Base-by-base conservation (phyloP, 148 eudicot genomes). In the Camellia lanceoleosa region DNA sequence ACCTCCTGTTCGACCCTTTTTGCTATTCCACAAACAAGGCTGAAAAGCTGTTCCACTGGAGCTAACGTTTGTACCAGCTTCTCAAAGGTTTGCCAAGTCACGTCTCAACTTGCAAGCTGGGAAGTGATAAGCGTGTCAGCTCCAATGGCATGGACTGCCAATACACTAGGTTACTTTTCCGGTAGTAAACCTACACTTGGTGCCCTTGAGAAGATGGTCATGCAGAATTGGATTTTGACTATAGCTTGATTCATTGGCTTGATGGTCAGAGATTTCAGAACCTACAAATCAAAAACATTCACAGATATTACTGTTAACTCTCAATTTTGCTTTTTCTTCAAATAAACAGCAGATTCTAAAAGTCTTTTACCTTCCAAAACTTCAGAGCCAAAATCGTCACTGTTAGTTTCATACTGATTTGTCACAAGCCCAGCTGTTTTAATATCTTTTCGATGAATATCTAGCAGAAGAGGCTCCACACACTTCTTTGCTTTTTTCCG, bases 331-430 rank as follows among this genome's bases (percentile, higher is more conserved):
- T 16, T 14, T 23, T 56, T 15, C 41, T 51, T 41, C 61, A 19
- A 62, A 80, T 38, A 8, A 61, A 44, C 8, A 16, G 38, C 71
- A 64, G n/a, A 68, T 74, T 70, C 23, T 20, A n/a, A n/a, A n/a
- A n/a, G n/a, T n/a, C n/a, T 71, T 15, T 16, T 85, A 87, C 89
- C 89, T 84, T 87, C 81, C 49, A 77, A 74, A 62, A 71, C 79
- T 76, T 85, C 80, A 69, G 82, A 77, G 61, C 75, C 44, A 51
- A 70, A 81, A 77, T 67, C 54, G 42, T 81, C 71, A 3, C 47
- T 64, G 60, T 65, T 82, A 51, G 54, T 80, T 77, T 78, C 63
- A 47, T 80, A 83, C 58, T 76, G 79, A 67, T 79, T 78, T 71
- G 75, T 58, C 9, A 41, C 44, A 18, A 61, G 55, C 43, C 42